Percentiles rank a stretch among this genome's conserved stretches.
These are phyloP conservation scores for Dactylella cylindrospora DNA, from an alignment of 2,329 filamentous ascomycete species.

Conservation along the genomic window DNA sequence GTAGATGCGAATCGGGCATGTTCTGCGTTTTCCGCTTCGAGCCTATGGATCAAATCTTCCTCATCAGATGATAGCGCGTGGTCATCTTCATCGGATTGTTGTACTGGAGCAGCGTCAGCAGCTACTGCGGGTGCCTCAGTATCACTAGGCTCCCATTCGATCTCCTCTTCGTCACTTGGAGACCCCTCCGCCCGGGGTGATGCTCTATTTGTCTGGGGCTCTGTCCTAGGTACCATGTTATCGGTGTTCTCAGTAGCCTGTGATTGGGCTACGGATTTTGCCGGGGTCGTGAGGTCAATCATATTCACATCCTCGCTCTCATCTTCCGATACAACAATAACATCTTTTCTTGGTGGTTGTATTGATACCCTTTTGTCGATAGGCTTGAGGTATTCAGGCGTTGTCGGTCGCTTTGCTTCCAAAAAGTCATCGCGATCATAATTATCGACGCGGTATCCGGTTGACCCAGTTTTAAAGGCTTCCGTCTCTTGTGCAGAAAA, in stretches of 20 bases:
- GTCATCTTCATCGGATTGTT: slow-evolving; percentile 50
- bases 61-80: slow-evolving; percentile 64
- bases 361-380: slow-evolving; percentile 25
- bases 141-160: slow-evolving; percentile 50
- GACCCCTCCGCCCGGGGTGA: not conserved
- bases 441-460: slow-evolving; percentile 21
- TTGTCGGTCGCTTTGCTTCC: slow-evolving; percentile 5
- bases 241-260: too few relatives aligned
- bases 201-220: too few relatives aligned
- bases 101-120: too few relatives aligned
- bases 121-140: too few relatives aligned
- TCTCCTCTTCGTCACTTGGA: slow-evolving; percentile 24
- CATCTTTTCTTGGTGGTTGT: slow-evolving; percentile 14
- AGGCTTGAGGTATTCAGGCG: slow-evolving; percentile 27
- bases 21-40: slow-evolving; percentile 88
- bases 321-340: slow-evolving; percentile 28
- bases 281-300: slow-evolving; percentile 7
- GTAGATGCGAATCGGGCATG: slow-evolving; percentile 89
- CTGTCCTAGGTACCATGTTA: not conserved
- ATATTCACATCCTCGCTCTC: slow-evolving; percentile 28
- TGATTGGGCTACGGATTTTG: too few relatives aligned
- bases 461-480: slow-evolving; percentile 15
- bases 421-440: slow-evolving; percentile 39
- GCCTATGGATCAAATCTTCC: slow-evolving; percentile 79
- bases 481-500: slow-evolving; percentile 26